Base-by-base conservation (phyloP, 805 yeast species). In the Pichia cephalocereana region DNA sequence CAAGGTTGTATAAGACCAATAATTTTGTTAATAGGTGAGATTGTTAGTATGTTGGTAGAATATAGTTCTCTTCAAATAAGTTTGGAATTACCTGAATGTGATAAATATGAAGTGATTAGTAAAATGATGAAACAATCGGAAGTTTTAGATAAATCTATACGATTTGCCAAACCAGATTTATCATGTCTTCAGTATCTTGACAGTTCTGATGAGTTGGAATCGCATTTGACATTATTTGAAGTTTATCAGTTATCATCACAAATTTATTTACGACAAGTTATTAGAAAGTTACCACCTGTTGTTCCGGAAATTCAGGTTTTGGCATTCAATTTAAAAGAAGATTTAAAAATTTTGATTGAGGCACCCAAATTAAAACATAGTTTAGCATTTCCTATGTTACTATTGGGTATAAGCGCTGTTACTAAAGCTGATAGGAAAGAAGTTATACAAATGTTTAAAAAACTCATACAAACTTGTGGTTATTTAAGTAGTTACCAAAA, bases 1-100 rank as follows among this genome's bases (percentile, higher is more conserved):
- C 75, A 70, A 50, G 75, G 75, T 2, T 69, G 72, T 52, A 54
- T 67, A 9, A 63, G 69, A 38, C 71, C 73, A 6, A 51, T 70
- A 2, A 62, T 60, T 44, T 51, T 66, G 27, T 41, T 66, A 2
- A 56, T 70, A 31, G 74, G 73, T 7, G 73, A 69, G 46, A 64
- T 69, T 3, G 63, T 69, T 50, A 67, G 66, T 44, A 48, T 60
- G 38, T 34, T 58, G 2, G 62, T 58, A 14, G 60, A 58, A 43
- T 55, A 46, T 34, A 52, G 50, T 37, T 48, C 60, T 6, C 30
- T 57, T 12, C 54, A 51, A 30, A 42, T 54, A 15, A 56, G 55
- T 37, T 42, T 53, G 18, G 59, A 54, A 19, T 31, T 52, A 26
- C 46, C 55, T 4, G 61, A 57, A 23, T 55, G 57, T 43, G 60